Evolutionary conservation across 139 green algal species (phyloP).

Genomic region (Volvox reticuliferus): DNA sequence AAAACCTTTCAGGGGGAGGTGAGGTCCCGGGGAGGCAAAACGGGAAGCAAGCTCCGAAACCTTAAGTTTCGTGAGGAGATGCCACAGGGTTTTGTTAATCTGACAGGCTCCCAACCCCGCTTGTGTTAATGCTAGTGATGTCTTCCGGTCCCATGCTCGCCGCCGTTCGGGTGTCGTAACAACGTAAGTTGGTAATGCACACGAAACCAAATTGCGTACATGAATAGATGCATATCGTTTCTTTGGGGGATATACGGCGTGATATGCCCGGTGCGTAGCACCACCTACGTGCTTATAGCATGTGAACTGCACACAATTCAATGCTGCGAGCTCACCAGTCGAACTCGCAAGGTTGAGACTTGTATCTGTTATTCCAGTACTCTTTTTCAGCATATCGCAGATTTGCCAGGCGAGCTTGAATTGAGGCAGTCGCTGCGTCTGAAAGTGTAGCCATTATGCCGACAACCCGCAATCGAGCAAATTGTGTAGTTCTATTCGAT

Average conservation of each 20-base stretch:
- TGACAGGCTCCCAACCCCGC: not conserved
- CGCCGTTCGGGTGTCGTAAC: not conserved
- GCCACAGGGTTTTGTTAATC: not conserved
- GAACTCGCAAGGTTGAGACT: constrained; percentile 28
- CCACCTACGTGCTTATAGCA: not conserved
- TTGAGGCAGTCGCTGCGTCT: not conserved
- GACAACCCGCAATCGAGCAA: too few relatives aligned
- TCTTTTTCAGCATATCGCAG: constrained; percentile 32
- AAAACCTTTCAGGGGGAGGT: constrained; percentile 23
- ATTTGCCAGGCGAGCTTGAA: not conserved
- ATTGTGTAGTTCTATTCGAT: too few relatives aligned
- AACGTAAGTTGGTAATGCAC: not conserved
- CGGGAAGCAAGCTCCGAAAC: not conserved
- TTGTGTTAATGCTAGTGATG: not conserved
- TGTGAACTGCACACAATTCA: not conserved
- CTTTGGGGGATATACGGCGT: not conserved
- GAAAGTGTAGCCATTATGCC: too few relatives aligned
- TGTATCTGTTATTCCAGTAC: constrained; percentile 42
- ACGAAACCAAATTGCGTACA: not conserved
- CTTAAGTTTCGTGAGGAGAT: not conserved
- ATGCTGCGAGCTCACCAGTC: constrained; percentile 38
- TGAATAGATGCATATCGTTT: not conserved
- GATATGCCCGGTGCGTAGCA: too few relatives aligned
- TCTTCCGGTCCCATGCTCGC: too few relatives aligned
- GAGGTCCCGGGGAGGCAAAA: too few relatives aligned